A percentile compares a stretch with the other conserved stretches of the same genome.
Conservation (phyloP, 495 filamentous ascomycete species). For the Trichodelitschia bisporula region DNA sequence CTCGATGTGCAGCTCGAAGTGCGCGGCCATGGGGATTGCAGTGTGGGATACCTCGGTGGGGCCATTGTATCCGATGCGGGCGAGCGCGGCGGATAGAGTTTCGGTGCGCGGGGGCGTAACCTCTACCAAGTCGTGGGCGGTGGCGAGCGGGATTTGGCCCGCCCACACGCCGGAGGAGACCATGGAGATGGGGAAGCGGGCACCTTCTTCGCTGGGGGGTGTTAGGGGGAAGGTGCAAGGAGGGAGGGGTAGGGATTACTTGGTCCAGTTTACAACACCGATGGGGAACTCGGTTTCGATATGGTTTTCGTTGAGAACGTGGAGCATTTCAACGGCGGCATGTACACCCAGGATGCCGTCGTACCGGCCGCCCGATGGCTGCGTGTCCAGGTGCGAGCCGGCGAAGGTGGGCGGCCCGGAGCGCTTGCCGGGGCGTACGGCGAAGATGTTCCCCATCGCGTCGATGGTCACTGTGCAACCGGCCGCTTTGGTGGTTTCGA, state of each 20-base stretch:
- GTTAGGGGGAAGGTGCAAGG: background rate
- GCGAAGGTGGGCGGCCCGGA: constrained; percentile 38
- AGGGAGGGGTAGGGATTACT: constrained; percentile 16
- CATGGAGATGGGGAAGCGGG: constrained; percentile 60
- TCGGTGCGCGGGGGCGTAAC: constrained; percentile 22
- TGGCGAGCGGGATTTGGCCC: constrained; percentile 33
- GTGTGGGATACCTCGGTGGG: constrained; percentile 27
- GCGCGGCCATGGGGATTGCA: constrained; percentile 45
- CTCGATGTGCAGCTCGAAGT: constrained; percentile 71
- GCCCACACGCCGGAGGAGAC: constrained; percentile 56
- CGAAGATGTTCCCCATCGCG: constrained; percentile 51
- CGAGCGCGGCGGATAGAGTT: constrained; percentile 42
- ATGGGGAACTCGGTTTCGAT: constrained; percentile 47
- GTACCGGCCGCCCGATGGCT: constrained; percentile 50
- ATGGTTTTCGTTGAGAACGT: constrained; percentile 38
- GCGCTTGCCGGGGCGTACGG: constrained; percentile 32
- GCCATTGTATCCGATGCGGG: constrained; percentile 49
- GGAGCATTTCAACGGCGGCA: constrained; percentile 47
- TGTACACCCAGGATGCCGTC: constrained; percentile 57
- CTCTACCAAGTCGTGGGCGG: constrained; percentile 34
- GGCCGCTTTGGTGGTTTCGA: constrained; percentile 32
- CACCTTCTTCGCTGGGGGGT: constrained; percentile 39
- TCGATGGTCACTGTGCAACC: constrained; percentile 38
- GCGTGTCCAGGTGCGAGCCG: constrained; percentile 55
- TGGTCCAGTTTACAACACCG: constrained; percentile 63